Evolutionary conservation across 345 rosid genomes (phyloP), one percentile per base, ranked within the genome.

Genomic region (Salix suchowensis): DNA sequence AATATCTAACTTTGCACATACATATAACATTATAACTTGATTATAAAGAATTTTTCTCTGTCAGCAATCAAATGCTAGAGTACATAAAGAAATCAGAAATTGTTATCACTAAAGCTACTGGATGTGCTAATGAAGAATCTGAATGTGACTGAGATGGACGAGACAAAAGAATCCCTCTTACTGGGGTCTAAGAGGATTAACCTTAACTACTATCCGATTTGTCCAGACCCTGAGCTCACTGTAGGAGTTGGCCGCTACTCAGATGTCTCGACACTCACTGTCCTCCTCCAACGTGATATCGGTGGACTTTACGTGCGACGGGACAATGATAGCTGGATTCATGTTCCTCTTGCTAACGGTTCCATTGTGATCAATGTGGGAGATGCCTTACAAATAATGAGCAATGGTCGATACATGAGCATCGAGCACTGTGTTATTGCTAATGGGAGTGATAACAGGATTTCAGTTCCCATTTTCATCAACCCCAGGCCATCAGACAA

Each of bases 221-320:
- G 88, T 18, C 89, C 82, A 24, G 81, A 81, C 71, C 89, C 88
- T 30, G 89, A 85, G 71, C 81, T 81, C 52, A 81, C 86, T 5
- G 87, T 84, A 1, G 88, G 90, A 3, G 80, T 82, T 44, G 81
- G 82, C 14, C 85, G 84, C 7, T 88, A 85, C 73, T 83, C 86
- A 2, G 88, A 87, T 5, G 37, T 34, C 37, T 34, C 37, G 0
- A 34, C 37, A 34, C 37, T 34, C 37, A 34, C 37, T 5, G 37
- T 34, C 37, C 37, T 34, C 37, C 37, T 34, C 37, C 37, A 34
- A 34, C 1, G 37, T 34, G 6, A 0, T 1, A 5, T 34, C 37
- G 37, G 37, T 34, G 37, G 37, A 5, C 37, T 34, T 34, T 34
- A 36, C 7, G 37, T 36, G 7, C 37, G 37, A 36, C 1, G 37